Evolutionary conservation across 306 rosid species (phyloP).

Genomic region (Hippophae gyantsensis): DNA sequence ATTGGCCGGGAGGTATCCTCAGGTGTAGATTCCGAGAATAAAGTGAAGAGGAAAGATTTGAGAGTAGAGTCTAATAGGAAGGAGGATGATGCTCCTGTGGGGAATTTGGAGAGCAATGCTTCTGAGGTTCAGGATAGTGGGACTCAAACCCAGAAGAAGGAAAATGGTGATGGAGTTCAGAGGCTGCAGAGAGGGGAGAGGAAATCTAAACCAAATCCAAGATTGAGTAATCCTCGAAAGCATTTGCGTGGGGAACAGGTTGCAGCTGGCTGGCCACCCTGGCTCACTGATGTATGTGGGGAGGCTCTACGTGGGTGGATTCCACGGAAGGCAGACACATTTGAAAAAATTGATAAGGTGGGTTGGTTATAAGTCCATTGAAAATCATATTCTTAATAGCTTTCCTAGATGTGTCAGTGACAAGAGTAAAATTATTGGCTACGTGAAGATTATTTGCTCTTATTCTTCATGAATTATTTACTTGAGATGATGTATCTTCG

Average conservation of each 20-base stretch:
- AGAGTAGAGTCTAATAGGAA: conserved; percentile 39
- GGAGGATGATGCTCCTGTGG: conserved; percentile 36
- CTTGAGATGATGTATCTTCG: too few relatives aligned
- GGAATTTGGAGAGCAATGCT: conserved; percentile 19
- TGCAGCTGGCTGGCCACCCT: conserved; percentile 84
- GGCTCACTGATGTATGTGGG: conserved; percentile 89
- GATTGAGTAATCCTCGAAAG: conserved; percentile 58
- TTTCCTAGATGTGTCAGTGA: conserved; percentile 1
- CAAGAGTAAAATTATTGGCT: conserved; percentile 7
- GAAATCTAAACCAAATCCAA: conserved; percentile 56
- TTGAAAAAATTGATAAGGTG: conserved; percentile 91
- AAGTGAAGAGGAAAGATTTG: conserved; percentile 38
- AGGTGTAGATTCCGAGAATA: conserved; percentile 39
- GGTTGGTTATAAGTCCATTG: conserved; percentile 5
- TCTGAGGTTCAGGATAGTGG: conserved; percentile 37
- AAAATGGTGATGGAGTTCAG: conserved; percentile 36
- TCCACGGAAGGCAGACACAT: conserved; percentile 84
- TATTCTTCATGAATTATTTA: too few relatives aligned
- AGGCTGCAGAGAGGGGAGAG: conserved; percentile 37
- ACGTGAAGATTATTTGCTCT: conserved; percentile 8
- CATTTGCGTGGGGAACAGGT: conserved; percentile 65
- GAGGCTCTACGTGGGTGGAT: conserved; percentile 85
- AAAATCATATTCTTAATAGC: neutral
- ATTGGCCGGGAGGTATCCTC: conserved; percentile 53
- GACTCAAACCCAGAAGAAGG: conserved; percentile 35